Percentiles rank a stretch among this genome's conserved stretches.
Evolutionary conservation across 2,329 filamentous ascomycete species (phyloP).

Genomic region (Phaeosphaeriaceae sp.): DNA sequence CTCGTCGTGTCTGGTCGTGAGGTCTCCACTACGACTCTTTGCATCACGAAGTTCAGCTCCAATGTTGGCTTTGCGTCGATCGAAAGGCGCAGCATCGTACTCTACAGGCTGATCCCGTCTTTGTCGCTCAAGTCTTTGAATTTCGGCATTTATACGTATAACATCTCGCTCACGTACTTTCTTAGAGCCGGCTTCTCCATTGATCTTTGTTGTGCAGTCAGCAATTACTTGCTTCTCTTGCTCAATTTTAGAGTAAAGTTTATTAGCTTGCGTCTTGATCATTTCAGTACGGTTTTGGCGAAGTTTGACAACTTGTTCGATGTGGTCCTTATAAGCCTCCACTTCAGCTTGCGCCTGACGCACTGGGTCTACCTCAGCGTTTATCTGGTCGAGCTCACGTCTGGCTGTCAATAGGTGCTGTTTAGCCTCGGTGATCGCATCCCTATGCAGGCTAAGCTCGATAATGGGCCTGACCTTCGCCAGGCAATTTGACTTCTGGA

Average conservation of each 20-base stretch:
- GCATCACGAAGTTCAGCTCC: slow-evolving; percentile 57
- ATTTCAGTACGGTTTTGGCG: slow-evolving; percentile 62
- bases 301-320: slow-evolving; percentile 62
- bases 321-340: slow-evolving; percentile 65
- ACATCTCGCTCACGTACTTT: slow-evolving; percentile 45
- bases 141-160: slow-evolving; percentile 51
- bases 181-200: slow-evolving; percentile 52
- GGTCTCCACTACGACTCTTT: slow-evolving; percentile 49
- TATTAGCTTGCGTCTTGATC: slow-evolving; percentile 61
- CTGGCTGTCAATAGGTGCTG: slow-evolving; percentile 61
- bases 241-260: slow-evolving; percentile 43
- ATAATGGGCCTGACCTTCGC: slow-evolving; percentile 70
- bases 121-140: slow-evolving; percentile 69
- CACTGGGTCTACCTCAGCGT: slow-evolving; percentile 69
- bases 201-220: slow-evolving; percentile 51
- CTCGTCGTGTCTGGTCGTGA: slow-evolving; percentile 48
- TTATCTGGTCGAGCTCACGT: slow-evolving; percentile 64
- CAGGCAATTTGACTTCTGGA: slow-evolving; percentile 67
- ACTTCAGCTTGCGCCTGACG: slow-evolving; percentile 73
- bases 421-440: slow-evolving; percentile 60
- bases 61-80: slow-evolving; percentile 72
- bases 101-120: slow-evolving; percentile 67
- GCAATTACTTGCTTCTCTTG: slow-evolving; percentile 48
- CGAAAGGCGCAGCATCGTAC: slow-evolving; percentile 74
- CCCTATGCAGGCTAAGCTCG: slow-evolving; percentile 65